A percentile compares a stretch with the other conserved stretches of the same genome.
phyloP scores from a whole-genome alignment of 148 eudicot species.

The Camellia lanceoleosa region DNA sequence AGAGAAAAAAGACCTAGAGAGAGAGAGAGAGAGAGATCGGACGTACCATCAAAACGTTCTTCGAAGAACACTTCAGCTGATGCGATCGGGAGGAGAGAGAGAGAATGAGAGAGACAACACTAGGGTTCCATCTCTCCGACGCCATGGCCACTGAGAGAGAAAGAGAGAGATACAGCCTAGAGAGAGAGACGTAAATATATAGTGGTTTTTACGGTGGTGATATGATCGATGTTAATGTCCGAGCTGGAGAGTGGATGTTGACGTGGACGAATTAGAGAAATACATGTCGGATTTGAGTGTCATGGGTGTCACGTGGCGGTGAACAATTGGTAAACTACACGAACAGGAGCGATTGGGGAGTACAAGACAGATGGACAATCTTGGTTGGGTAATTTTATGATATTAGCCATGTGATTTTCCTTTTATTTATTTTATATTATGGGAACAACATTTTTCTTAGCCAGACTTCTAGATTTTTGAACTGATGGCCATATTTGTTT shows the following conservation, averaged over 20 bases:
- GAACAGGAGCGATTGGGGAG: slow-evolving; percentile 8
- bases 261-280: slow-evolving; percentile 25
- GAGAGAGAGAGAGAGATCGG: background rate
- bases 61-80: slow-evolving; percentile 78
- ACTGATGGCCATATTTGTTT: no score
- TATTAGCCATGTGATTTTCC: background rate
- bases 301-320: slow-evolving; percentile 38
- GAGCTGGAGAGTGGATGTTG: slow-evolving; percentile 1
- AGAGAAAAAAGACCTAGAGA: background rate
- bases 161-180: background rate
- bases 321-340: slow-evolving; percentile 31
- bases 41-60: slow-evolving; percentile 71
- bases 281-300: slow-evolving; percentile 34
- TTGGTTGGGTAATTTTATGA: slow-evolving; percentile 3
- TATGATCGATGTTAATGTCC: background rate
- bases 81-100: slow-evolving; percentile 52
- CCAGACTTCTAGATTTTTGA: no score
- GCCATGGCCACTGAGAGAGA: slow-evolving; percentile 44
- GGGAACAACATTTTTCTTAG: no score
- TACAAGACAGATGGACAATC: background rate
- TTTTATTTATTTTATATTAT: no score
- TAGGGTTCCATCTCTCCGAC: slow-evolving; percentile 47
- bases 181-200: background rate
- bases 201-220: background rate
- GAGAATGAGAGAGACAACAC: slow-evolving; percentile 42